Evolutionary conservation across 2,329 filamentous ascomycete genomes (phyloP), one percentile per base, ranked within the genome.

Genomic region (Aquanectria penicillioides): DNA sequence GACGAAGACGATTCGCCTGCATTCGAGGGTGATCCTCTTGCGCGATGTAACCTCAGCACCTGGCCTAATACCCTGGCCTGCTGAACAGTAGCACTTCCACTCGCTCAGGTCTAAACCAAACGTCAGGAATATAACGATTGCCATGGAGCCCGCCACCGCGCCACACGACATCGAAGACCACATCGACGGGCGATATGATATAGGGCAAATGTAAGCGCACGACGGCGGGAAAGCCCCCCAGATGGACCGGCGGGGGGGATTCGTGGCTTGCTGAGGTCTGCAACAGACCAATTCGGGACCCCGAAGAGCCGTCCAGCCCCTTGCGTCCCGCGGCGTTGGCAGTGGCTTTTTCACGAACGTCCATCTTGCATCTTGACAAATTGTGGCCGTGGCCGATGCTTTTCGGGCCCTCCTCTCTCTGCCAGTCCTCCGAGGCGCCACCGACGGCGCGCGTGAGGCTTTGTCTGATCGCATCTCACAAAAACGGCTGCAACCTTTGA

Each of bases 1-100:
- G 59, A 53, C 41, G 37, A 46, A 57, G 51, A 38, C 36, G 44
- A 59, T 49, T 59, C 33, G 57, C 47, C 48, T 41, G 34, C 36
- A 36, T 47, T 17, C 25, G 34, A 62, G 64, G 62, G 60, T 56
- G 60, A 54, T 40, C 57, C 60, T 50, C 57, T 55, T 43, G 22
- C 59, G 46, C 66, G 66, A 69, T 69, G 66, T 69, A 41, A 69
- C 66, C 61, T 34, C 31, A 58, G 50, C 63, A 66, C 64, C 63
- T 66, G 57, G 51, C 49, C 44, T n/a, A 33, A 50, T 18, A 69
- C 66, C 66, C 66, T 69, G 66, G 66, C 49, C 40, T 52, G 63
- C 60, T 61, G 63, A 63, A 58, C 50, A 58, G 43, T 34, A 60
- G 54, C 61, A 65, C 66, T 69, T 50, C 64, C 66, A 69, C 66